Evolutionary conservation across 371 early-diverging fungal species (phyloP).

Genomic region (Furculomyces boomerangus): DNA sequence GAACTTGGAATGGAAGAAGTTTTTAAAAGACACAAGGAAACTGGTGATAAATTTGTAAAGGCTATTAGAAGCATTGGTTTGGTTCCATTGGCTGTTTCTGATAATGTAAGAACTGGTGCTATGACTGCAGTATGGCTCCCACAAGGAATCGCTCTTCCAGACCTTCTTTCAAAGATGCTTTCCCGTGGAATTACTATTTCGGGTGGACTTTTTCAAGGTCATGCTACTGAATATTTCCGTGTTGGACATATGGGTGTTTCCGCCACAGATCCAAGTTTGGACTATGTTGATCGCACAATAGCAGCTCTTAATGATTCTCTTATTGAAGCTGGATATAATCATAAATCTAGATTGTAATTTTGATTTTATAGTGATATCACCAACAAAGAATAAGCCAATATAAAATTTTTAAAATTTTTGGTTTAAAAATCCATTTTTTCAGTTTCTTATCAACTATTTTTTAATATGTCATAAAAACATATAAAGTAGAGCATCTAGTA

Average conservation of each 20-base stretch:
- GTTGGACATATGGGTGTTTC: constrained; percentile 90
- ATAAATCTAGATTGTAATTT: no score
- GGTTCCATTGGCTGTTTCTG: constrained; percentile 40
- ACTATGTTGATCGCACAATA: constrained; percentile 55
- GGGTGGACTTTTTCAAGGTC: constrained; percentile 77
- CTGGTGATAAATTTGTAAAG: constrained; percentile 53
- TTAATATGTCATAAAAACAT: no score
- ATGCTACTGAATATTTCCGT: constrained; percentile 84
- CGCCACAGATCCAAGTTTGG: constrained; percentile 48
- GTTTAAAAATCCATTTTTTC: no score
- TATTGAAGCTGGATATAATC: constrained; percentile 34
- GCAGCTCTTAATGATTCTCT: constrained; percentile 51
- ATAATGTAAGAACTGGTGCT: constrained; percentile 67
- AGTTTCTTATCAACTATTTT: no score
- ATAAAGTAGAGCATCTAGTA: no score
- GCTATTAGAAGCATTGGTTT: constrained; percentile 44
- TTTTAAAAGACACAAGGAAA: constrained; percentile 48
- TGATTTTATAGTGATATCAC: no score
- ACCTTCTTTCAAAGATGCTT: constrained; percentile 56
- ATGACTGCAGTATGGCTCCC: constrained; percentile 93
- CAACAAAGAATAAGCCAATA: no score
- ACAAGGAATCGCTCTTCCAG: constrained; percentile 52
- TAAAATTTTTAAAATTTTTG: no score
- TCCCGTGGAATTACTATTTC: constrained; percentile 74
- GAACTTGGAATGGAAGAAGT: constrained; percentile 42